Evolutionary conservation across 1,284 basidiomycete species (phyloP).

Genomic region (Cystobasidium sp.): DNA sequence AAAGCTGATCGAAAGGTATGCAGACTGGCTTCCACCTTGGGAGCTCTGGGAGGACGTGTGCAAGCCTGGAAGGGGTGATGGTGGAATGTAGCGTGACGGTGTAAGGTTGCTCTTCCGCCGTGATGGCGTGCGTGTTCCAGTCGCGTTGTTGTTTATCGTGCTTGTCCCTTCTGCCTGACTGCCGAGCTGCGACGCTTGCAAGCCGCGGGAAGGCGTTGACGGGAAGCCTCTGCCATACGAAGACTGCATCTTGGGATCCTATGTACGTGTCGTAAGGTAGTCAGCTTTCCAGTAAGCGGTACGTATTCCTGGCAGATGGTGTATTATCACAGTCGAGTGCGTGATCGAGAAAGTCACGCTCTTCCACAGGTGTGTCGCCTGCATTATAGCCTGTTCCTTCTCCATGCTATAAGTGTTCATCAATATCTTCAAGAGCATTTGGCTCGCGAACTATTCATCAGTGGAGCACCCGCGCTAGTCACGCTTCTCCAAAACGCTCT

Average conservation of each 20-base stretch:
- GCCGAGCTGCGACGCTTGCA: conserved; percentile 17
- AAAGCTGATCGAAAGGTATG: conserved; percentile 34
- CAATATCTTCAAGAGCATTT: too few species aligned
- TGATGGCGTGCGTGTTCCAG: neutral
- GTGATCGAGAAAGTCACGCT: too few species aligned
- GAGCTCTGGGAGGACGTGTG: neutral
- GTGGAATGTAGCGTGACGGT: conserved; percentile 29
- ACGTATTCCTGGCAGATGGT: neutral
- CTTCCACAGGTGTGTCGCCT: too few species aligned
- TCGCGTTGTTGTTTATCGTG: conserved; percentile 35
- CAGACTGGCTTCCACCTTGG: conserved; percentile 1
- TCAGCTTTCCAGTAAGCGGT: neutral
- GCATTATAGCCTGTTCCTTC: too few species aligned
- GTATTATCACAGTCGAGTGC: too few species aligned
- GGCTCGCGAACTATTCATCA: too few species aligned
- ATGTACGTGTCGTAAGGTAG: neutral
- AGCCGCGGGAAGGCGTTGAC: conserved; percentile 6
- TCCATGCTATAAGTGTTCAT: too few species aligned
- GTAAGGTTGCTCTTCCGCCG: conserved; percentile 28
- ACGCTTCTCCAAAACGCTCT: too few species aligned
- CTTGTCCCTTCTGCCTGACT: neutral
- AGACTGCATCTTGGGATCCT: conserved; percentile 4
- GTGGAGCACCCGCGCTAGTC: too few species aligned
- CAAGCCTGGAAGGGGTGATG: conserved; percentile 21
- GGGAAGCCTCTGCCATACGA: conserved; percentile 10